A percentile compares a stretch with the other conserved stretches of the same genome.
phyloP scores from a whole-genome alignment of 2,329 filamentous ascomycete species.

The Aspergillus thermomutatus region DNA sequence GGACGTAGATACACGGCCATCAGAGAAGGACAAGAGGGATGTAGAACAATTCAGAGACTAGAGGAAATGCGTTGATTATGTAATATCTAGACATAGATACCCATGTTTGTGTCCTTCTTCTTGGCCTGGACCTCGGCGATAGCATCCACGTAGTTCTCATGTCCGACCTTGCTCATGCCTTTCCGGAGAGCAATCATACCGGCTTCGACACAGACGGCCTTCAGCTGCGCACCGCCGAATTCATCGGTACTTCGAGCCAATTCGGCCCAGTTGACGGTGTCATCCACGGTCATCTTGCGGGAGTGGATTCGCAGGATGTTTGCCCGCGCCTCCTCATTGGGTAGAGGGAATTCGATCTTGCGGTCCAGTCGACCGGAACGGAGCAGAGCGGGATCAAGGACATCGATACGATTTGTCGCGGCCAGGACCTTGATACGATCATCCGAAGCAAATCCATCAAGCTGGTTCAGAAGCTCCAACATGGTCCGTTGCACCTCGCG shows the following conservation, averaged over 20 bases:
- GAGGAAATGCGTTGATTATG: background rate
- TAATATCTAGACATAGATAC: slow-evolving; percentile 40
- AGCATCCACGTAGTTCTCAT: slow-evolving; percentile 98
- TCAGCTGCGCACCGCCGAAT: slow-evolving; percentile 95
- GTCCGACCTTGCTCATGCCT: slow-evolving; percentile 93
- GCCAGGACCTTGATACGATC: slow-evolving; percentile 95
- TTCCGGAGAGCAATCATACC: slow-evolving; percentile 97
- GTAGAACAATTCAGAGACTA: too few relatives aligned
- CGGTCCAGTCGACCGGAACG: slow-evolving; percentile 89
- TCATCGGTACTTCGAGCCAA: slow-evolving; percentile 95
- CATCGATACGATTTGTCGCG: slow-evolving; percentile 91
- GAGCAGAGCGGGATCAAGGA: slow-evolving; percentile 85
- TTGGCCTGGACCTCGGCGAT: slow-evolving; percentile 85
- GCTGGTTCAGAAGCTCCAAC: slow-evolving; percentile 96
- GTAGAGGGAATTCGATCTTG: slow-evolving; percentile 97
- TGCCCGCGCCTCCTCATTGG: slow-evolving; percentile 94
- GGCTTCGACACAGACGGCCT: slow-evolving; percentile 97
- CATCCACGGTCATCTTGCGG: slow-evolving; percentile 95
- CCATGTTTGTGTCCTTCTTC: slow-evolving; percentile 75
- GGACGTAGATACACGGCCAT: slow-evolving; percentile 10
- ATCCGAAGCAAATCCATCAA: slow-evolving; percentile 95
- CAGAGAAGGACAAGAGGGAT: background rate
- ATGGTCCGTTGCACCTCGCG: slow-evolving; percentile 98
- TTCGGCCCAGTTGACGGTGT: slow-evolving; percentile 92
- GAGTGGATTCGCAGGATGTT: slow-evolving; percentile 98